Base-by-base conservation (phyloP, 2,329 filamentous ascomycete genomes). In the Penicillium janthinellum region DNA sequence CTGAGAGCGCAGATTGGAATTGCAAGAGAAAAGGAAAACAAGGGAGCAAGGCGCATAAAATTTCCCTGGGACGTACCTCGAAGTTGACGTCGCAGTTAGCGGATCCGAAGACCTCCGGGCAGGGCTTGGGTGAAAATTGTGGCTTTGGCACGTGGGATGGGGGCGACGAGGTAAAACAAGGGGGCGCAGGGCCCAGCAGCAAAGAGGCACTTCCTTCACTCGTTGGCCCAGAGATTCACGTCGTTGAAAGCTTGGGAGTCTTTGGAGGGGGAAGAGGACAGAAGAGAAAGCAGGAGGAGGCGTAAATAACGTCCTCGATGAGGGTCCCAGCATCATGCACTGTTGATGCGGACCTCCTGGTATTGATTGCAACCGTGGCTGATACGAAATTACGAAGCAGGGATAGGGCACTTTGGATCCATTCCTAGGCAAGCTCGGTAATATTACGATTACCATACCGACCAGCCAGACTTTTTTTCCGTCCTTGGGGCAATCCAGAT, bases 61-160 rank as follows among this genome's bases (percentile, higher is more conserved):
- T 44, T 56, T 44, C 35, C 42, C 20, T 31, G 57, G 52, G 44
- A 67, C 65, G 48, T 63, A 66, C 65, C 57, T 57, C 54, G 39
- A 38, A 55, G 51, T 56, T 51, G 59, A 57, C 37, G 59, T 59
- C 51, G 57, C 51, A 31, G 15, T 55, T 47, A 51, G 54, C 45
- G 49, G 57, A 69, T 65, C 65, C 64, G 65, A 61, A 55, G 61
- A 65, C 57, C 60, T 65, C 66, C 65, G 60, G 48, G 49, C 54
- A 56, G 58, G 60, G 61, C 54, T 61, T 61, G 41, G 25, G 28
- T 17, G 38, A 54, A 59, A 54, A 57, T 39, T 64, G 53, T 65
- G 63, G 61, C 59, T 64, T 53, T 60, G 52, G 59, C 65, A 67
- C 66, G 66, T 68, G 66, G 65, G 64, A 66, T 62, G 61, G 55